A percentile compares a stretch with the other conserved stretches of the same genome.
Evolutionary conservation across 768 basidiomycete species (phyloP).

Genomic region (Boletales sp.): DNA sequence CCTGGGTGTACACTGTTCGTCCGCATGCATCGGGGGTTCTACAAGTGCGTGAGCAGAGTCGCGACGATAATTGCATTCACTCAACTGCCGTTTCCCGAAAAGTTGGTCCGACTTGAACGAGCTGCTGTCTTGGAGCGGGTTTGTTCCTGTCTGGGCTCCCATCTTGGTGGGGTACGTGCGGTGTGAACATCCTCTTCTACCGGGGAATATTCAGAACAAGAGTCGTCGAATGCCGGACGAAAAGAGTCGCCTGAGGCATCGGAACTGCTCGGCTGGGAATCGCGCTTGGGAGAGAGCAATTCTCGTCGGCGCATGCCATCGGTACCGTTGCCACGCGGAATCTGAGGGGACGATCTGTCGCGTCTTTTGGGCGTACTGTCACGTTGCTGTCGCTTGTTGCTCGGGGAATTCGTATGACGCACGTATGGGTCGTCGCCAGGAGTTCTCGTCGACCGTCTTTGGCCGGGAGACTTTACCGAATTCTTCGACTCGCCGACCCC

Average conservation of each 20-base stretch:
- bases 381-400: constrained; percentile 8
- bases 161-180: neutral
- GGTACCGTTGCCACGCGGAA: neutral
- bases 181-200: constrained; percentile 17
- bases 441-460: constrained; percentile 14
- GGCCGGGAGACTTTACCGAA: constrained; percentile 8
- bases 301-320: constrained; percentile 20
- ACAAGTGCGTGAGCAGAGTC: constrained; percentile 5
- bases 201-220: constrained; percentile 30
- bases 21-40: constrained; percentile 5
- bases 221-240: constrained; percentile 22
- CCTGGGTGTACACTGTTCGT: constrained; percentile 22
- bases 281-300: constrained; percentile 9
- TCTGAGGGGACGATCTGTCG: constrained; percentile 10
- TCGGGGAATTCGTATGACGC: constrained; percentile 5
- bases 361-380: constrained; percentile 8
- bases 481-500: constrained; percentile 11
- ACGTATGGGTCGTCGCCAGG: neutral
- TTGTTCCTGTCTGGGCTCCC: constrained; percentile 9
- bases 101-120: constrained; percentile 5
- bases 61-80: neutral
- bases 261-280: constrained; percentile 18
- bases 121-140: neutral
- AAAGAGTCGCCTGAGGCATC: constrained; percentile 20
- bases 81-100: constrained; percentile 8